phyloP scores from a whole-genome alignment of 345 rosid genomes.

The Aethionema arabicum region DNA sequence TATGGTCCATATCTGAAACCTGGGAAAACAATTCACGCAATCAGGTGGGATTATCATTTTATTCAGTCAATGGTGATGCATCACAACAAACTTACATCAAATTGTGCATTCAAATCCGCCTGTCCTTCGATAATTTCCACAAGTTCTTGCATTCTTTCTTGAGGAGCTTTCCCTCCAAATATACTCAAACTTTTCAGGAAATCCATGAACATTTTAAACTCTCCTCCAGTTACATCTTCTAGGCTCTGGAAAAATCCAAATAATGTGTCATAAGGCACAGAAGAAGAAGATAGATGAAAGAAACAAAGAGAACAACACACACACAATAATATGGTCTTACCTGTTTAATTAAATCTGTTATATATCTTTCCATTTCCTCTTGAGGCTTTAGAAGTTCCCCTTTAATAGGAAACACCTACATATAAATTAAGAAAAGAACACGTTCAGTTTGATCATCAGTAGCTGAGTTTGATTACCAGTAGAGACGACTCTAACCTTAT shows the following conservation, averaged over 20 bases:
- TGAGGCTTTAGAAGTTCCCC: slow-evolving; percentile 90
- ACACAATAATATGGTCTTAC: slow-evolving; percentile 35
- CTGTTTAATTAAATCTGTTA: slow-evolving; percentile 88
- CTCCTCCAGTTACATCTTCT: slow-evolving; percentile 96
- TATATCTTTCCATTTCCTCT: slow-evolving; percentile 95
- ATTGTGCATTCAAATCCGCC: slow-evolving; percentile 91
- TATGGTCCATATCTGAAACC: slow-evolving; percentile 93
- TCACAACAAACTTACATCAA: slow-evolving; percentile 58
- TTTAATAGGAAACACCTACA: slow-evolving; percentile 87
- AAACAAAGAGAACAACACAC: slow-evolving; percentile 5
- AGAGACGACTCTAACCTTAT: slow-evolving; percentile 57
- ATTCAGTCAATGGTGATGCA: slow-evolving; percentile 2
- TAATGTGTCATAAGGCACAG: slow-evolving; percentile 7
- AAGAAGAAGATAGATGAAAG: slow-evolving; percentile 14
- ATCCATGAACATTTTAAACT: slow-evolving; percentile 98
- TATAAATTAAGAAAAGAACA: not conserved
- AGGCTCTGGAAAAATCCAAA: slow-evolving; percentile 57
- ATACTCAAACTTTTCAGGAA: slow-evolving; percentile 82
- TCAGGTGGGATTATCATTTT: slow-evolving; percentile 5
- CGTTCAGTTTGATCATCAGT: too few relatives aligned
- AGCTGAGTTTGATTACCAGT: too few relatives aligned
- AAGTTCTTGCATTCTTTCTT: slow-evolving; percentile 92
- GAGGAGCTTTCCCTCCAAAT: slow-evolving; percentile 94
- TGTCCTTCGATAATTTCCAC: slow-evolving; percentile 88
- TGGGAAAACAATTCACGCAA: slow-evolving; percentile 38